Evolutionary conservation across 2,329 filamentous ascomycete species (phyloP), one percentile per base, ranked within the genome.

Genomic region (Monilinia aucupariae): DNA sequence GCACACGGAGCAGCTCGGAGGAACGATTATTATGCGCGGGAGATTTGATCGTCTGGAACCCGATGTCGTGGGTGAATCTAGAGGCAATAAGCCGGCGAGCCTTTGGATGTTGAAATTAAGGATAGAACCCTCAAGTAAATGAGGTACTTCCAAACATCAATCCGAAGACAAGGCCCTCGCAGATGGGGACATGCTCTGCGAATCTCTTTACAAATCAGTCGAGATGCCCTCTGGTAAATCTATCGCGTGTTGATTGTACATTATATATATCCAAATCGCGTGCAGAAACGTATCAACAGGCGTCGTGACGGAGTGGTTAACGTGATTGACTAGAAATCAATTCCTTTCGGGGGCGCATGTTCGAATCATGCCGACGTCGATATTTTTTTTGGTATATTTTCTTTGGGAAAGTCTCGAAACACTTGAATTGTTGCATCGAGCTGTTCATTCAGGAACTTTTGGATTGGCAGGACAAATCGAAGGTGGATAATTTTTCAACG

Each of bases 271-370:
- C 6, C 3, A 13, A 25, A 12, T 10, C 3, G 4, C 2, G 0
- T 13, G 15, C 8, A 10, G 3, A 4, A 17, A 2, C 12, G 5
- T 5, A 48, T 15, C 2, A 8, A 15, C 27, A 34, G 41, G 39
- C 53, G 53, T 56, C 53, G 53, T 56, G 39, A 56, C 53, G 53
- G 53, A 56, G 53, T 56, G 53, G 53, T 56, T 56, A 56, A 56
- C 53, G 53, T 56, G 53, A 56, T 56, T 56, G 53, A 56, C 53
- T 56, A 56, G 53, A 56, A 56, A 56, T 56, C 53, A 56, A 56
- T 56, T 56, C 53, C 53, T 56, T 56, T 56, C 53, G 53, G 53
- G 53, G 53, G 53, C 53, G 53, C 53, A 56, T 56, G 53, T 56
- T 56, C 53, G 53, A 56, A 56, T 56, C 53, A 56, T 56, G 53